A percentile compares a stretch with the other conserved stretches of the same genome.
phyloP scores from a whole-genome alignment of 2,329 filamentous ascomycete genomes.

The Sporothrix inflata region DNA sequence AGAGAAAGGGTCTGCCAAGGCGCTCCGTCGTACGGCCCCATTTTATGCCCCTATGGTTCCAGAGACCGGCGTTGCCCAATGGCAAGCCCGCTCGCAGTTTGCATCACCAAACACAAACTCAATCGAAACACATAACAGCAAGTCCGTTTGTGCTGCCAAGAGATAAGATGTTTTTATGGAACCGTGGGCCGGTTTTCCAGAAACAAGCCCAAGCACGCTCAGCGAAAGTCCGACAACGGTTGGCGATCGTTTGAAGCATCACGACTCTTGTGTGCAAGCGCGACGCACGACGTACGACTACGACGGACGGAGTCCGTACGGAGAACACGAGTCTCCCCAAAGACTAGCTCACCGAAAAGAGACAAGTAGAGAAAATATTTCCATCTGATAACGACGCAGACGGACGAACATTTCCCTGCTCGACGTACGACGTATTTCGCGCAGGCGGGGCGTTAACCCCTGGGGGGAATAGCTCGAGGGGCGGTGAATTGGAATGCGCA shows the following conservation, averaged over 20 bases:
- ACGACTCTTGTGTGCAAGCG: background rate
- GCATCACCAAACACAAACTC: constrained; percentile 26
- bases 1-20: background rate
- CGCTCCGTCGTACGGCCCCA: background rate
- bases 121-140: constrained; percentile 27
- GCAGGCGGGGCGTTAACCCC: background rate
- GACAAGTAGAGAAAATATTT: background rate
- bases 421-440: background rate
- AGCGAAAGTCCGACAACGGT: constrained; percentile 18
- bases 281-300: background rate
- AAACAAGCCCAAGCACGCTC: no score
- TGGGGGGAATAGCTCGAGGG: constrained; percentile 7
- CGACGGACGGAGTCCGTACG: background rate
- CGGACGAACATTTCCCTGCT: background rate
- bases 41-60: background rate
- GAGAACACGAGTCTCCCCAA: no score
- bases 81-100: constrained; percentile 2
- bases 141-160: constrained; percentile 21
- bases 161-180: constrained; percentile 25
- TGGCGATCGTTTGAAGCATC: background rate
- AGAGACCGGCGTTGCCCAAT: background rate
- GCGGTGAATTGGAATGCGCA: background rate
- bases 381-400: constrained; percentile 27
- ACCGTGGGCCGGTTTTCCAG: background rate
- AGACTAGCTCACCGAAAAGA: background rate